Evolutionary conservation across 2,329 filamentous ascomycete genomes (phyloP), one percentile per base, ranked within the genome.

Genomic region (Ophiostoma sp.): DNA sequence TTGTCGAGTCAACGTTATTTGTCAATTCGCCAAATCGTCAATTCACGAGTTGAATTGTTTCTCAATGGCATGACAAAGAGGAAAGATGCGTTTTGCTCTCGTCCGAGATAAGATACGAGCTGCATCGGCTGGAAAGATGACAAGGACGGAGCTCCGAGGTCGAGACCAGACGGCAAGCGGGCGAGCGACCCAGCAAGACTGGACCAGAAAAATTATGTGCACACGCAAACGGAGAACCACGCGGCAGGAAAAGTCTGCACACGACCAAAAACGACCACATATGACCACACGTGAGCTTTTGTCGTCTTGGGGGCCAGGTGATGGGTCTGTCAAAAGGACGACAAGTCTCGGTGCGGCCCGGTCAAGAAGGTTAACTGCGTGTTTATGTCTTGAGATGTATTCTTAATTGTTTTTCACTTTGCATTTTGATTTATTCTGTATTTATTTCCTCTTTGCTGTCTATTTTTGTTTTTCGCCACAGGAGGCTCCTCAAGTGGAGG

Each of bases 291-390:
- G 59, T 9, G 59, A 64, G 59, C 33, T 64, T 2, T 42, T 42
- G 33, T 17, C 12, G 59, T 64, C 19, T 5, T 22, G 31, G 19
- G 19, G 59, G 59, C n/a, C 11, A 11, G 33, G 4, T 22, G 33
- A 42, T 25, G 33, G 59, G 11, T 25, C 57, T 19, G 25, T 12
- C 55, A 31, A 61, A 57, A 61, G 28, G 25, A 25, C 22, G 50
- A 59, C 25, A 64, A 22, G 45, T 36, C 66, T 61, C 52, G 69
- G 39, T 48, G 69, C 69, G 69, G 69, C 52, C 68, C 39, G 69
- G 36, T 28, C 36, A 28, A 66, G 12, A 42, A 17, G 33, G 31
- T 61, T 17, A 31, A 7, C 12, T 63, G n/a, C 22, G 31, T 42
- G 19, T 39, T 25, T 39, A 11, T 33, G 59, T 63, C 31, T 36